Base-by-base conservation (phyloP, 805 yeast genomes). In the Debaryomyces tyrocola region DNA sequence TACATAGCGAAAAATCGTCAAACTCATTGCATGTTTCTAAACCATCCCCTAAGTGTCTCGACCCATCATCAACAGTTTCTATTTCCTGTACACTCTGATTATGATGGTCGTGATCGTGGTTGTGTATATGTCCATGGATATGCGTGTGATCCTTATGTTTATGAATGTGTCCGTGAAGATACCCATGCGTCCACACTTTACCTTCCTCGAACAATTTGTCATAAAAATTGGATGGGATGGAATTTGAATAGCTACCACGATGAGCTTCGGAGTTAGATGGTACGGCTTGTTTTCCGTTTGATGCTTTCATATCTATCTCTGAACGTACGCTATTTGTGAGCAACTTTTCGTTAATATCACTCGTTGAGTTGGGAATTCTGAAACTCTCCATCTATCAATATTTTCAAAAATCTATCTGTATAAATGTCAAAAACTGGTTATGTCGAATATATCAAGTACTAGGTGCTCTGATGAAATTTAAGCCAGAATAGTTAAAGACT, bases 111-210 rank as follows among this genome's bases (percentile, higher is more conserved):
- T 70, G 73, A 44, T 68, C 74, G 44, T 71, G 75, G 50, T 71
- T 79, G 56, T 82, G 87, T 27, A 82, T 77, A 56, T 82, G 87
- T n/a, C 87, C 87, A 57, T 82, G 87, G 31, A 82, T 80, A 53
- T 81, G 82, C 6, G 85, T 80, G 56, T 82, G 77, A 55, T 79
- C 81, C 47, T 75, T 71, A 57, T 79, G 83, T 54, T 78, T 80
- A 62, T 82, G 87, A 17, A 82, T 80, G 54, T 82, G 87, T 3
- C 87, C 87, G 62, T 82, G 87, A 14, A 82, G 82, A n/a, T 78
- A 70, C 17, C 85, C 85, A 47, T 77, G 80, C 21, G 70, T 63
- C 38, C 58, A 45, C 8, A 57, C 17, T 29, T 18, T 37, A 15
- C 39, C 41, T 11, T 38, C 46, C 14, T 10, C 27, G 46, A 20